phyloP scores from a whole-genome alignment of 2,329 filamentous ascomycete species.

The Epicoccum sorghinum region DNA sequence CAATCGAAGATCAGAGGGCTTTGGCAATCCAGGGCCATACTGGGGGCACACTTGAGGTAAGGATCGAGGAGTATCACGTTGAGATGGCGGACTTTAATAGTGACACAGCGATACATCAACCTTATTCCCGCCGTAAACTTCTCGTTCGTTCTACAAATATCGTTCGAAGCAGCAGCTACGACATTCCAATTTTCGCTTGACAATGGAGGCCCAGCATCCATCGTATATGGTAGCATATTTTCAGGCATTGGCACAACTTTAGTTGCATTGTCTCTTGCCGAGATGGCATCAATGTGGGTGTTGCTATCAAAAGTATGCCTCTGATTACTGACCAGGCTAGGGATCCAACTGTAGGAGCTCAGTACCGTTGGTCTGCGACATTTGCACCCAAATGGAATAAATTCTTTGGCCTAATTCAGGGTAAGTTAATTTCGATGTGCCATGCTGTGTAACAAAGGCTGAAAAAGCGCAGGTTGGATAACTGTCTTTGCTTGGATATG shows the following conservation, averaged over 20 bases:
- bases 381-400: conserved; percentile 30
- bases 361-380: conserved; percentile 42
- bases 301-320: neutral
- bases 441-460: conserved; percentile 30
- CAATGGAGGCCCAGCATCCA: conserved; percentile 39
- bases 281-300: conserved; percentile 40
- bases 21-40: neutral
- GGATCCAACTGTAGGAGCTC: conserved; percentile 41
- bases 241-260: conserved; percentile 34
- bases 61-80: too few species aligned
- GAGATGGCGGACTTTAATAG: neutral
- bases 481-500: conserved; percentile 48
- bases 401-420: conserved; percentile 41
- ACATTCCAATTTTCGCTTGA: conserved; percentile 35
- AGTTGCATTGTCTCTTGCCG: conserved; percentile 42
- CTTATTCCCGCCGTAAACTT: neutral
- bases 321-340: conserved; percentile 9
- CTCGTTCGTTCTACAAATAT: neutral
- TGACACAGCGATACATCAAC: neutral
- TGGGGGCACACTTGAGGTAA: too few species aligned
- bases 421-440: conserved; percentile 6
- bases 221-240: conserved; percentile 39
- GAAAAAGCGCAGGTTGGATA: conserved; percentile 47
- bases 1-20: too few species aligned
- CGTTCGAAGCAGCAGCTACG: neutral